A percentile compares a stretch with the other conserved stretches of the same genome.
These are phyloP conservation scores for Coemansia reversa DNA, from an alignment of 192 early-diverging fungal genomes.

Conservation along the genomic window DNA sequence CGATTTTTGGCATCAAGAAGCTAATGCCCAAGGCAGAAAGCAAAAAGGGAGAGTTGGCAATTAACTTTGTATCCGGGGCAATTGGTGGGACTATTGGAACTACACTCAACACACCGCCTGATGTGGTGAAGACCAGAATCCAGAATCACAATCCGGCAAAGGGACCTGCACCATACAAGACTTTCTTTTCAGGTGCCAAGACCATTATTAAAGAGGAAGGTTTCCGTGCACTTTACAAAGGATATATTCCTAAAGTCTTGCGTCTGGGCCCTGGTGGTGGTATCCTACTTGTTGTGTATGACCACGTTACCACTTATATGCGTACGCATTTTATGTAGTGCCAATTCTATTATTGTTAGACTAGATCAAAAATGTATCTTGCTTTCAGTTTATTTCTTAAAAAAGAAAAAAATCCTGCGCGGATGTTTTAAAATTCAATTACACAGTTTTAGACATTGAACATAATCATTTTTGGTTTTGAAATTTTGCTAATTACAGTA, in stretches of 20 bases:
- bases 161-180: conserved; percentile 81
- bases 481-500: too few species aligned
- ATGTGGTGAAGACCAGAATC: conserved; percentile 96
- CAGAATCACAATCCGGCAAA: conserved; percentile 77
- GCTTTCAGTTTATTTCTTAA: not conserved
- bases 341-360: not conserved
- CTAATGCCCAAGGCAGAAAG: conserved; percentile 79
- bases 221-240: conserved; percentile 86
- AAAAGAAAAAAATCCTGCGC: too few species aligned
- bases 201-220: conserved; percentile 89
- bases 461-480: too few species aligned
- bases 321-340: conserved; percentile 68
- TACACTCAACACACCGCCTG: conserved; percentile 89
- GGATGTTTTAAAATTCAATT: too few species aligned
- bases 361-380: not conserved
- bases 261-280: conserved; percentile 87
- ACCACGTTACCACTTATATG: conserved; percentile 81
- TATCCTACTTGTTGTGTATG: conserved; percentile 88
- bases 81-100: conserved; percentile 94
- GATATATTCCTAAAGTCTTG: conserved; percentile 92
- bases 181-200: conserved; percentile 74
- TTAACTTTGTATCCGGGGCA: conserved; percentile 89
- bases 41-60: conserved; percentile 69
- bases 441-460: too few species aligned
- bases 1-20: conserved; percentile 68